Evolutionary conservation across 2,329 filamentous ascomycete species (phyloP).

Genomic region (Metarhizium sp.): DNA sequence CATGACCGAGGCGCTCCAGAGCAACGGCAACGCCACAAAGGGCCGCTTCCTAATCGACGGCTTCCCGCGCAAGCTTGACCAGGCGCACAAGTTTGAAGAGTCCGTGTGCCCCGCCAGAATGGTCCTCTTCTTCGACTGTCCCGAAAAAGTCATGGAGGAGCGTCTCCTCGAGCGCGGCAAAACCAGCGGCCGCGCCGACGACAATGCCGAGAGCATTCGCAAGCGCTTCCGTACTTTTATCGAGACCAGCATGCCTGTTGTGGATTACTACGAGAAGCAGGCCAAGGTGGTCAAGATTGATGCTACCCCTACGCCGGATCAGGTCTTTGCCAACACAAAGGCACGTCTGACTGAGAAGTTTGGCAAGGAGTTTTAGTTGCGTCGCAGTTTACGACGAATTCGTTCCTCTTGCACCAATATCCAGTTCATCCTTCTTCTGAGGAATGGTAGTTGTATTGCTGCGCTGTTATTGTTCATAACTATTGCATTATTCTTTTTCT

Average conservation of each 20-base stretch:
- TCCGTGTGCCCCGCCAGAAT: slow-evolving; percentile 74
- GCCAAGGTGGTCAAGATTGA: slow-evolving; percentile 72
- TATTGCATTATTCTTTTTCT: too few species aligned
- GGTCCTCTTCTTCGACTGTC: slow-evolving; percentile 90
- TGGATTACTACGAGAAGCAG: slow-evolving; percentile 71
- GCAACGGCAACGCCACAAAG: slow-evolving; percentile 34
- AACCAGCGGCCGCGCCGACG: slow-evolving; percentile 84
- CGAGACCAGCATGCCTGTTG: slow-evolving; percentile 96
- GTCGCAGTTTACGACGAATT: too few species aligned
- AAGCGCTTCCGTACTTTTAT: slow-evolving; percentile 93
- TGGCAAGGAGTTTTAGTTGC: slow-evolving; percentile 24
- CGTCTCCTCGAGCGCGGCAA: slow-evolving; percentile 81
- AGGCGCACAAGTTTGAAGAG: slow-evolving; percentile 88
- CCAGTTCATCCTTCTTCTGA: too few species aligned
- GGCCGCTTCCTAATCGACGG: slow-evolving; percentile 70
- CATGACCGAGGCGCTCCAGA: slow-evolving; percentile 62
- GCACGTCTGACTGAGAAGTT: slow-evolving; percentile 39
- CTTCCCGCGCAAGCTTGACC: slow-evolving; percentile 95
- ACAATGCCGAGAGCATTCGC: slow-evolving; percentile 91
- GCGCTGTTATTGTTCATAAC: too few species aligned
- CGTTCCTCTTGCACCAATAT: too few species aligned
- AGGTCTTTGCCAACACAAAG: slow-evolving; percentile 45
- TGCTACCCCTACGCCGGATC: slow-evolving; percentile 58
- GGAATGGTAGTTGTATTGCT: too few species aligned
- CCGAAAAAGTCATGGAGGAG: slow-evolving; percentile 78